Evolutionary conservation across 441 rosid species (phyloP).

Genomic region (Jatropha podagrica): DNA sequence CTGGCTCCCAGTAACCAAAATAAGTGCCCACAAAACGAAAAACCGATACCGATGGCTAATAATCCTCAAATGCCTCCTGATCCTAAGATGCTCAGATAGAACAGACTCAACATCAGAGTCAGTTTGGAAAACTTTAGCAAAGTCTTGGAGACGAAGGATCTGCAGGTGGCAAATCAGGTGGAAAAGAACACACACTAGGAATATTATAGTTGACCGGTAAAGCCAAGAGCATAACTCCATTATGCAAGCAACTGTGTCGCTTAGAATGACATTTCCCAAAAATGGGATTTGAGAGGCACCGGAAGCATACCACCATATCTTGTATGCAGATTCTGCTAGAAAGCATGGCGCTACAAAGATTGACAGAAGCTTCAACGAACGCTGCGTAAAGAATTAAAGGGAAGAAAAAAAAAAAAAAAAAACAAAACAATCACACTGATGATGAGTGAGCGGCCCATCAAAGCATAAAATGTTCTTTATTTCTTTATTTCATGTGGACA

Average conservation of each 20-base stretch:
- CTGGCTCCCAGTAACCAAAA: conserved; percentile 83
- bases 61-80: conserved; percentile 76
- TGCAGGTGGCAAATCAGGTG: conserved; percentile 85
- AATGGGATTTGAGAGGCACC: conserved; percentile 92
- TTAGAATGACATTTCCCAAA: conserved; percentile 67
- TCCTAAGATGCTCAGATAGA: conserved; percentile 76
- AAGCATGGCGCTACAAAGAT: conserved; percentile 76
- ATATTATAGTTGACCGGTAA: conserved; percentile 73
- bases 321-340: conserved; percentile 67
- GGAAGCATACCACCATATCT: conserved; percentile 97
- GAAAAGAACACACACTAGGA: conserved; percentile 82
- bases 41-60: conserved; percentile 80
- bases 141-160: conserved; percentile 88
- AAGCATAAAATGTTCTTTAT: background rate
- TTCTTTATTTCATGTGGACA: background rate
- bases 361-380: conserved; percentile 69
- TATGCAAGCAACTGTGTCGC: conserved; percentile 74
- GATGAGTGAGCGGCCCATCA: background rate
- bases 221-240: conserved; percentile 93
- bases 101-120: conserved; percentile 78
- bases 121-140: conserved; percentile 60
- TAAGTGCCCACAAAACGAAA: conserved; percentile 59
- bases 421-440: too few relatives aligned
- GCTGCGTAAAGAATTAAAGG: conserved; percentile 45
- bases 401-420: background rate